Evolutionary conservation across 345 rosid genomes (phyloP), one percentile per base, ranked within the genome.

Genomic region (Citrus australasica): DNA sequence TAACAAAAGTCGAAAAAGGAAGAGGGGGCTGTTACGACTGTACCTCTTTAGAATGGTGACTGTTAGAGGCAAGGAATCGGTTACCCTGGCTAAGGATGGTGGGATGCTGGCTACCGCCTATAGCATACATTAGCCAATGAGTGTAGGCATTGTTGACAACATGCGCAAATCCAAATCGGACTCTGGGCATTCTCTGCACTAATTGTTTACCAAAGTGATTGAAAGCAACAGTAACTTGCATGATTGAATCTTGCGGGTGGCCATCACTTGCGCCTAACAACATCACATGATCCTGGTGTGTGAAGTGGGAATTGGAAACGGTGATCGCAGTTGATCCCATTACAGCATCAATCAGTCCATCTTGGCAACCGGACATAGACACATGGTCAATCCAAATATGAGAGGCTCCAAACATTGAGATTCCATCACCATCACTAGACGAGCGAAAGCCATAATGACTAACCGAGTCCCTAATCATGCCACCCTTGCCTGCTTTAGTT

Each of bases 41-140:
- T 80, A 85, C 93, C 92, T 89, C 87, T 78, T 92, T 94, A 66
- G 71, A 58, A 16, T 42, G 32, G n/a, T 6, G 24, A 53, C 85
- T 79, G 7, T 74, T 67, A 9, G 86, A 80, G 35, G 87, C 90
- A 17, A 82, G 48, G 82, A 81, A 87, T 28, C 94, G 88, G 82
- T 90, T 87, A 2, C 92, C 92, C 71, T 89, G 91, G 79, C 87
- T 83, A 73, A 87, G 67, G 69, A 87, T 86, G 37, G 90, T 89
- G 6, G 91, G 91, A 9, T 60, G 78, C 30, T 69, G 35, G 79
- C 85, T 80, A 3, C 90, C 92, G 0, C 90, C 92, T 32, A 90
- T 85, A 48, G 92, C 94, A 40, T 87, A 89, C 90, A 85, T 83
- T 62, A 73, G 78, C 89, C 91, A 89, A 19, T 85, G 83, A 42